phyloP scores from a whole-genome alignment of 1,284 basidiomycete genomes.

The Leccinum pseudoinsigne region DNA sequence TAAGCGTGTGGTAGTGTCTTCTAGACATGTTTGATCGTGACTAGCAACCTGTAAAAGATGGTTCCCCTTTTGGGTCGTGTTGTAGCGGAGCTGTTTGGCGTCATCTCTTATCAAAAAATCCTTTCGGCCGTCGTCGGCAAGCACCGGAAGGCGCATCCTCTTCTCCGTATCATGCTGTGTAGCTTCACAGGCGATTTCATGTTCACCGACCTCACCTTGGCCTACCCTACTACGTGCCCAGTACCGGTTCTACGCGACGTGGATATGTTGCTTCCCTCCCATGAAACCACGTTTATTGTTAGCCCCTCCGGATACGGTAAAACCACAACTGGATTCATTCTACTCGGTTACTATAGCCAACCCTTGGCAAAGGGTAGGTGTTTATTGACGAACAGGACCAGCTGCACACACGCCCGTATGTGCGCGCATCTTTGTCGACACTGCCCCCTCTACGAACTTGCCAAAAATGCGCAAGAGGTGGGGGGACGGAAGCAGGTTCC shows the following conservation, averaged over 20 bases:
- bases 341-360: conserved; percentile 78
- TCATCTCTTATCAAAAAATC: conserved; percentile 24
- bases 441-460: no score
- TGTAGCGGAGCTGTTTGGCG: conserved; percentile 25
- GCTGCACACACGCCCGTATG: no score
- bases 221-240: conserved; percentile 70
- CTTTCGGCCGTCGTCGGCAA: conserved; percentile 15
- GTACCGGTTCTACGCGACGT: conserved; percentile 51
- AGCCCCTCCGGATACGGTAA: conserved; percentile 81
- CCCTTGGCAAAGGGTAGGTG: conserved; percentile 53
- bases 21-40: no score
- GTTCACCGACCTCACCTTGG: conserved; percentile 77
- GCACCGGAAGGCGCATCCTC: conserved; percentile 29
- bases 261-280: conserved; percentile 63
- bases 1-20: no score
- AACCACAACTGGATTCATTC: conserved; percentile 74
- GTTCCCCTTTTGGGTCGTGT: no score
- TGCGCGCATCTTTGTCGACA: no score
- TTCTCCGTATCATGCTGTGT: conserved; percentile 60
- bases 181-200: conserved; percentile 77
- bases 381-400: conserved; percentile 80
- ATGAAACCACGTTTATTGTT: conserved; percentile 80
- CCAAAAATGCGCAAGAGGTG: no score
- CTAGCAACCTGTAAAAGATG: no score
- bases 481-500: no score